Conservation (phyloP, 2,329 filamentous ascomycete species). For the Exophiala alcalophila region DNA sequence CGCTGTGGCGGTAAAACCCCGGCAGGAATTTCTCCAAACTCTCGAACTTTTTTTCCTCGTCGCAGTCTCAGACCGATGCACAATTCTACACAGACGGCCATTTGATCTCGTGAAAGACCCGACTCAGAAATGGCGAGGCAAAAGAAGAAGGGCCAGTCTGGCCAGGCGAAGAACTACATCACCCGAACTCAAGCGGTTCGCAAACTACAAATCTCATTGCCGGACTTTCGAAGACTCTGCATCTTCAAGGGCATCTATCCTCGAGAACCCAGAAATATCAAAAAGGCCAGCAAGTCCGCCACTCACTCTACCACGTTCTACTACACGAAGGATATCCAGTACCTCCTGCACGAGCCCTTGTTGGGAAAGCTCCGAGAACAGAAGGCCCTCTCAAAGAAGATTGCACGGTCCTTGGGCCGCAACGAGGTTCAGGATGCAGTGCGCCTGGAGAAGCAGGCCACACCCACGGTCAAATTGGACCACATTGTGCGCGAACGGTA, state of each 20-base stretch:
- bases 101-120: background rate
- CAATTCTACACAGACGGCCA: slow-evolving; percentile 1
- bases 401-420: slow-evolving; percentile 83
- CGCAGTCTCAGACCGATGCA: slow-evolving; percentile 8
- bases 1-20: background rate
- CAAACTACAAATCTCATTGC: slow-evolving; percentile 94
- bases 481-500: slow-evolving; percentile 98
- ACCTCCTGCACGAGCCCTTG: slow-evolving; percentile 92
- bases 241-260: slow-evolving; percentile 99
- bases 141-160: slow-evolving; percentile 88
- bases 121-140: slow-evolving; percentile 65
- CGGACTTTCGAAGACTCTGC: slow-evolving; percentile 95
- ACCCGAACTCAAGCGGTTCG: slow-evolving; percentile 95
- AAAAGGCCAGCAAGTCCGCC: slow-evolving; percentile 89
- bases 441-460: slow-evolving; percentile 85
- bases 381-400: slow-evolving; percentile 96
- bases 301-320: slow-evolving; percentile 90
- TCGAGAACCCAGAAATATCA: slow-evolving; percentile 92
- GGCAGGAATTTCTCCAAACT: background rate
- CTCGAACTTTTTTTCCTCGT: slow-evolving; percentile 16
- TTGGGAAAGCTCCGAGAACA: slow-evolving; percentile 94
- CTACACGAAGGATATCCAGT: slow-evolving; percentile 94
- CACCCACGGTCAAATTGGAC: slow-evolving; percentile 85
- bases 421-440: slow-evolving; percentile 87
- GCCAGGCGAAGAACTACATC: slow-evolving; percentile 96